Evolutionary conservation across 306 rosid genomes (phyloP).

Genomic region (Gastrolobium bilobum): DNA sequence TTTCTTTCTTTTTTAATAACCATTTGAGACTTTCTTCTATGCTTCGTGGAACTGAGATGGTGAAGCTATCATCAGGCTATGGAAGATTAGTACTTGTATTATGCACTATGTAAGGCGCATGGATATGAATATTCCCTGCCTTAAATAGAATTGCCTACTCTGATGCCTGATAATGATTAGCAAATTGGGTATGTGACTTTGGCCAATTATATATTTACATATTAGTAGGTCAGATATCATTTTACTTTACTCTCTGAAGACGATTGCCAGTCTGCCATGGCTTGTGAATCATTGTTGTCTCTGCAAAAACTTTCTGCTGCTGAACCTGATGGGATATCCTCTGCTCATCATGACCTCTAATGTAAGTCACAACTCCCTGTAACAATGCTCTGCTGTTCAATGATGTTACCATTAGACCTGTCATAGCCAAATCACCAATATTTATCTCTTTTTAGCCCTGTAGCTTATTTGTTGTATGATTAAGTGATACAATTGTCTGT

Average conservation of each 20-base stretch:
- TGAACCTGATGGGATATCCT: slow-evolving; percentile 22
- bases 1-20: not conserved
- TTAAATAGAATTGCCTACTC: slow-evolving; percentile 1
- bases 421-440: not conserved
- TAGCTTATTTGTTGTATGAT: slow-evolving; percentile 20
- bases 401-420: slow-evolving; percentile 11
- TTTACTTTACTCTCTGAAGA: slow-evolving; percentile 20
- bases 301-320: not conserved
- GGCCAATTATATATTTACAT: not conserved
- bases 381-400: not conserved
- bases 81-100: slow-evolving; percentile 1
- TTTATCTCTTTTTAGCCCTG: slow-evolving; percentile 1
- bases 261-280: slow-evolving; percentile 23
- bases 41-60: slow-evolving; percentile 15
- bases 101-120: not conserved
- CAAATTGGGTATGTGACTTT: slow-evolving; percentile 24
- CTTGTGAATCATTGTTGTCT: slow-evolving; percentile 23
- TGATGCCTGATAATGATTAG: slow-evolving; percentile 17
- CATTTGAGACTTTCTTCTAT: slow-evolving; percentile 11
- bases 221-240: slow-evolving; percentile 24
- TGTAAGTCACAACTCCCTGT: slow-evolving; percentile 4
- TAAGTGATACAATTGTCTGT: slow-evolving; percentile 7
- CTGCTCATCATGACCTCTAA: not conserved
- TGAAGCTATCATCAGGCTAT: slow-evolving; percentile 11
- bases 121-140: slow-evolving; percentile 12